Percentiles rank a stretch among this genome's conserved stretches.
These are phyloP conservation scores for Suhomyces emberorum DNA, from an alignment of 805 yeast genomes.

Conservation along the genomic window DNA sequence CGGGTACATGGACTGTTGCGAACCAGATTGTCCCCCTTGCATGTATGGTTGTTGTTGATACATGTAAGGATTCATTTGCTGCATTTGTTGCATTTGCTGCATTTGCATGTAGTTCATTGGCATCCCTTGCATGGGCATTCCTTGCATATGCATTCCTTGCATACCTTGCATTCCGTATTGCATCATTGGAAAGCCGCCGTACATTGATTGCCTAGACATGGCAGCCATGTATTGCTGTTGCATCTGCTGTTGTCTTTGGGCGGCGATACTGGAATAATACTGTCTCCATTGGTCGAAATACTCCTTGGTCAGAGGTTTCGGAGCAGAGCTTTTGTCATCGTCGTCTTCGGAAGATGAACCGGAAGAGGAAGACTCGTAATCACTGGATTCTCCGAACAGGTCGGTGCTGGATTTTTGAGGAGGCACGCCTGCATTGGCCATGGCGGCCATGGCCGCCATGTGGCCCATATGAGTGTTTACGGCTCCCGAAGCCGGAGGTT, in stretches of 20 bases:
- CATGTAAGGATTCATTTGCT: slow-evolving; percentile 9
- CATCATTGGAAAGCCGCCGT: slow-evolving; percentile 9
- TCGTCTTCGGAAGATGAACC: slow-evolving; percentile 6
- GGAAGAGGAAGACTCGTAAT: slow-evolving; percentile 8
- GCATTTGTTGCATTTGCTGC: slow-evolving; percentile 17
- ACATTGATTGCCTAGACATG: slow-evolving; percentile 11
- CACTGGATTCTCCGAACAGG: slow-evolving; percentile 8
- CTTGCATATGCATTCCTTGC: slow-evolving; percentile 4
- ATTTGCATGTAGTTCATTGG: slow-evolving; percentile 8
- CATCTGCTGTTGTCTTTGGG: slow-evolving; percentile 17
- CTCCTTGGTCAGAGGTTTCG: slow-evolving; percentile 10
- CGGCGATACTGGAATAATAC: slow-evolving; percentile 27
- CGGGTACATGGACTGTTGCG: neutral
- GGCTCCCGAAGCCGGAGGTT: neutral
- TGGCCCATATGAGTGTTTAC: too few relatives aligned
- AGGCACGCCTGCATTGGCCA: neutral
- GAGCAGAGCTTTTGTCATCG: slow-evolving; percentile 4
- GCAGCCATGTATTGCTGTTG: slow-evolving; percentile 12
- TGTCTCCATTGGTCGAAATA: slow-evolving; percentile 38
- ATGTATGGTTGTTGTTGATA: slow-evolving; percentile 8
- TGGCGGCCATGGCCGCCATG: neutral
- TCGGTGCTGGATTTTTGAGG: slow-evolving; percentile 5
- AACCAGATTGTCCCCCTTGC: neutral
- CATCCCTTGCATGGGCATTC: slow-evolving; percentile 7
- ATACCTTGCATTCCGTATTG: slow-evolving; percentile 3